Base-by-base conservation (phyloP, 306 rosid genomes). In the Sicyos baderoa region DNA sequence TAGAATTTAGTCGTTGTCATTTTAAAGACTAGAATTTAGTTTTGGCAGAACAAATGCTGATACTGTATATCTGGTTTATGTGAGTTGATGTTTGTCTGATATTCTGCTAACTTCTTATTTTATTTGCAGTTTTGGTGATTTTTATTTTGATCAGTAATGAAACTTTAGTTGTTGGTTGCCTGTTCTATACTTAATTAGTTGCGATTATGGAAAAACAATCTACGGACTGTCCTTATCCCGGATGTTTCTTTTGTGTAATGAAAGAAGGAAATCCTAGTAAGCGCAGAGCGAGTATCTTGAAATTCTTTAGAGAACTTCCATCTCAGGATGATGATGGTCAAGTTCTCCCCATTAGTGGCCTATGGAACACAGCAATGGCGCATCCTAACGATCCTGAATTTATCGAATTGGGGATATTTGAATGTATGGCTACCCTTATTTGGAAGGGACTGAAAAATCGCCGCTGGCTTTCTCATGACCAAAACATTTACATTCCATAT, bases 351-450 rank as follows among this genome's bases (percentile, higher is more conserved):
- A 94, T 94, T 71, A 94, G 99, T 70, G 99, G 99, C 69, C 97
- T 94, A 72, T 94, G 99, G 99, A 94, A 94, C 81, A 94, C 99
- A 0, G 97, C 99, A 54, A 94, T 94, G 99, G 99, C 99, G 25
- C 99, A 94, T 78, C 99, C 99, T 37, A 94, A 94, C 73, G 99
- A 94, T 54, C 96, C 97, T 13, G 99, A 94, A 71, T 94, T 94
- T 83, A 83, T 94, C 0, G 97, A 90, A 73, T 63, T 90, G 61
- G 99, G 96, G 56, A 94, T 94, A 77, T 94, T 94, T 75, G 97
- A 94, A 73, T 94, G 96, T 85, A 94, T 94, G 99, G 61, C 99
- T 32, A 88, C 96, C 50, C 86, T 94, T 9, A 88, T 94, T 70
- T 90, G 95, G 95, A 94, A 94, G 83, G 99, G 99, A 57, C 85